Base-by-base conservation (phyloP, 306 rosid genomes). In the Canavalia gladiata region DNA sequence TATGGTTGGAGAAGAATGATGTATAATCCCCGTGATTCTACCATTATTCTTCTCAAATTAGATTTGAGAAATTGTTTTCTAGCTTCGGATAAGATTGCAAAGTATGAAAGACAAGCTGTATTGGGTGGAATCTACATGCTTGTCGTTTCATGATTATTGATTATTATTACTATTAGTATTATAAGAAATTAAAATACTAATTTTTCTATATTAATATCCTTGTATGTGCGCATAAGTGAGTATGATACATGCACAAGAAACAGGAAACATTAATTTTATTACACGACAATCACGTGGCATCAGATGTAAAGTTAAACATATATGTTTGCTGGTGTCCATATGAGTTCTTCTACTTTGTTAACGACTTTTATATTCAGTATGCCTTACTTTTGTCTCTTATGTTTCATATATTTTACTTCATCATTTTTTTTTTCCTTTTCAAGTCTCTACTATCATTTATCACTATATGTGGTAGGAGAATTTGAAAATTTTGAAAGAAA, bases 71-170 rank as follows among this genome's bases (percentile, higher is more conserved):
- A n/a, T 58, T 81, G 5, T 73, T 51, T 57, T 80, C 67, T 18
- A 18, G 25, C 25, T 80, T 72, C 2, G 80, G 83, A 78, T 78
- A 72, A 84, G 81, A 56, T 37, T 56, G 79, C 76, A 65, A 54
- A 64, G 70, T 33, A n/a, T 70, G 6, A 54, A 31, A 43, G 31
- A 56, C 68, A 73, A 30, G 68, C 68, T 31, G 2, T 29, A 46
- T 35, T 35, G 42, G 65, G 78, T 7, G 45, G 86, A 68, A 72
- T 55, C 78, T 68, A 41, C 6, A 28, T 76, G 59, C 82, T 58
- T 68, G 41, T 57, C 10, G 18, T 74, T 75, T 82, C 60, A 25
- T 31, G n/a, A 9, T 42, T 55, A 29, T 67, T 35, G 3, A 62
- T 6, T 46, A 47, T n/a, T 13, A 66, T 6, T 50, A 7, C 25